Evolutionary conservation across 768 basidiomycete genomes (phyloP).

Genomic region (Russula vinacea): DNA sequence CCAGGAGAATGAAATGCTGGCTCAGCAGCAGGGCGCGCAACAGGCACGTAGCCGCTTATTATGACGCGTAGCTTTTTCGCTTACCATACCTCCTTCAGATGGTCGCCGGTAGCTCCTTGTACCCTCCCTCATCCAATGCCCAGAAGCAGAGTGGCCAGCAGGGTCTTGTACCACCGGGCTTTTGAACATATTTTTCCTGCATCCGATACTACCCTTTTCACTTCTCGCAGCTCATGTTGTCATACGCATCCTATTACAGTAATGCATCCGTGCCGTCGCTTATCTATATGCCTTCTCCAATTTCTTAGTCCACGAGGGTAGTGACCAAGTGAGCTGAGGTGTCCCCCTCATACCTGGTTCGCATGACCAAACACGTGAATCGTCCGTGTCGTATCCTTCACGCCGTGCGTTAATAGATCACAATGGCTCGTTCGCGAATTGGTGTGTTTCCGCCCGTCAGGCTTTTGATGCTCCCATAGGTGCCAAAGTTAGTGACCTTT

Average conservation of each 20-base stretch:
- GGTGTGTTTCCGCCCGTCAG: no score
- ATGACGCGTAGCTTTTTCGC: neutral
- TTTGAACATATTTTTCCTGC: constrained; percentile 9
- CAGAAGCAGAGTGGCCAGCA: constrained; percentile 26
- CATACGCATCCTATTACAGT: constrained; percentile 11
- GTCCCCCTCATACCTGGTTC: neutral
- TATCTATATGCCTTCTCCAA: neutral
- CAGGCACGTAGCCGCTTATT: constrained; percentile 49
- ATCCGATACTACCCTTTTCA: neutral
- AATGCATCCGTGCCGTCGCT: constrained; percentile 5
- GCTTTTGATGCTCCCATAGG: no score
- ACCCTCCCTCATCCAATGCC: constrained; percentile 24
- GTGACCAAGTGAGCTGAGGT: neutral
- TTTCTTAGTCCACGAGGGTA: neutral
- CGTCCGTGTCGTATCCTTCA: neutral
- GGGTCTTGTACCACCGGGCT: constrained; percentile 30
- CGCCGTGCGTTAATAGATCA: neutral
- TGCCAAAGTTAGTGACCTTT: no score
- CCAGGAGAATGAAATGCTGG: constrained; percentile 91
- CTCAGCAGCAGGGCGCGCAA: constrained; percentile 90
- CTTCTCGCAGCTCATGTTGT: neutral
- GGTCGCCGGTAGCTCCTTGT: constrained; percentile 27
- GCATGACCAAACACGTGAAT: neutral
- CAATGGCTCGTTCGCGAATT: no score
- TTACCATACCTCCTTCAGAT: constrained; percentile 20